Evolutionary conservation across 169 alveolate species (phyloP).

Genomic region (Amoebophrya sp.): DNA sequence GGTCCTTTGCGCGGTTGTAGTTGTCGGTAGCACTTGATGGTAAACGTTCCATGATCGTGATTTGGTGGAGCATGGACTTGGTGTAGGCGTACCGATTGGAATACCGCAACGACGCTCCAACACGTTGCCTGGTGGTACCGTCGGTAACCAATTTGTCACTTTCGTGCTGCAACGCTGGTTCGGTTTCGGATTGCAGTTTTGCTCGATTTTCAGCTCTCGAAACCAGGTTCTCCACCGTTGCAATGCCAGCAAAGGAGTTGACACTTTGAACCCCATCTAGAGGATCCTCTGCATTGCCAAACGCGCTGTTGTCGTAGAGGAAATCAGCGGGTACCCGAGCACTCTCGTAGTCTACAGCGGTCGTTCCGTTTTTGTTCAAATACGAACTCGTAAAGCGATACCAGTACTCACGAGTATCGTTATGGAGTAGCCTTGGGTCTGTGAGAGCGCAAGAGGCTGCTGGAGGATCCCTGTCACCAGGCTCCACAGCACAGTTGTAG

Average conservation of each 20-base stretch:
- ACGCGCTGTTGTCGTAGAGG: background rate
- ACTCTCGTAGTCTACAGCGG: background rate
- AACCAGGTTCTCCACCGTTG: background rate
- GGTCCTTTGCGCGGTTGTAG: background rate
- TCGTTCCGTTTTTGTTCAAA: background rate
- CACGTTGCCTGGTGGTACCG: background rate
- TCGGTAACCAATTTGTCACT: background rate
- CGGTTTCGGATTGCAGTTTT: background rate
- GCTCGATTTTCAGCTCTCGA: background rate
- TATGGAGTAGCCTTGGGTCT: background rate
- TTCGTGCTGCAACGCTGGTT: background rate
- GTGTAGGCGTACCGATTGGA: background rate
- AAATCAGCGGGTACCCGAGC: background rate
- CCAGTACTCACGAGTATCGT: background rate
- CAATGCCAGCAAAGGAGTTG: background rate
- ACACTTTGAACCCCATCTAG: background rate
- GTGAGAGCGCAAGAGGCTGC: no score
- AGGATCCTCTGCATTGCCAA: no score
- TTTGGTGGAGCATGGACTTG: background rate
- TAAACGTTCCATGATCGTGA: background rate
- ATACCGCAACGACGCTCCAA: background rate
- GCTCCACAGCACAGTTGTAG: background rate
- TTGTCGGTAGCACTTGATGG: background rate
- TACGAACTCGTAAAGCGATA: background rate
- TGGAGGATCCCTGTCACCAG: no score